A percentile compares a stretch with the other conserved stretches of the same genome.
Evolutionary conservation across 345 rosid genomes (phyloP).

Genomic region (Firmiana major): DNA sequence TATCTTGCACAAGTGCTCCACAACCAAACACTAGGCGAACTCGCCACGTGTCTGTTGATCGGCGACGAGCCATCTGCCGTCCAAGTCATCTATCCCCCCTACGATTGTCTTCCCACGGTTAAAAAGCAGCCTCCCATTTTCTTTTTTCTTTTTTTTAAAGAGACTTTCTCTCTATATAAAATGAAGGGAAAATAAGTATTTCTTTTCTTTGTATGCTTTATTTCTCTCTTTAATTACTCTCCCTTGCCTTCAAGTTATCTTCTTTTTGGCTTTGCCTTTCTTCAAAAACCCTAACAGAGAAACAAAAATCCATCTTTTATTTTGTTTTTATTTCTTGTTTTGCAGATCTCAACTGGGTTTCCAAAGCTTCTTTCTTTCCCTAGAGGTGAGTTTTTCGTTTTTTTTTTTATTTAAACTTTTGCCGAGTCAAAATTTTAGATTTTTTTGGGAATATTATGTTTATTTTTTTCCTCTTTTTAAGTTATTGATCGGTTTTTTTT

Average conservation of each 20-base stretch:
- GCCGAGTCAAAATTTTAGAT: conserved; percentile 40
- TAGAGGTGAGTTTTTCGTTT: conserved; percentile 32
- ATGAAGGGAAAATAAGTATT: not conserved
- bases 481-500: not conserved
- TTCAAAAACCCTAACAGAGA: conserved; percentile 14
- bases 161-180: not conserved
- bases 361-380: not conserved
- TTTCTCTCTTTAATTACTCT: conserved; percentile 15
- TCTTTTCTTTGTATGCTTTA: not conserved
- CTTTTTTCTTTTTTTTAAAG: not conserved
- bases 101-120: conserved; percentile 8
- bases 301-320: not conserved
- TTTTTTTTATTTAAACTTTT: conserved; percentile 9
- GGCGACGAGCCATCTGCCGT: conserved; percentile 20
- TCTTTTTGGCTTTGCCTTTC: conserved; percentile 1
- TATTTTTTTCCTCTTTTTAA: not conserved
- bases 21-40: not conserved
- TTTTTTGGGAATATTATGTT: conserved; percentile 1
- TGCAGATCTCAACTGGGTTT: conserved; percentile 29
- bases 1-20: conserved; percentile 17
- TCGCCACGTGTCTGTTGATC: conserved; percentile 24
- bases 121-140: conserved; percentile 26
- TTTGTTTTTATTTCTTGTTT: not conserved
- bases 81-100: conserved; percentile 31
- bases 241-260: conserved; percentile 22